Base-by-base conservation (phyloP, 257 asterid species). In the Rehmannia glutinosa region DNA sequence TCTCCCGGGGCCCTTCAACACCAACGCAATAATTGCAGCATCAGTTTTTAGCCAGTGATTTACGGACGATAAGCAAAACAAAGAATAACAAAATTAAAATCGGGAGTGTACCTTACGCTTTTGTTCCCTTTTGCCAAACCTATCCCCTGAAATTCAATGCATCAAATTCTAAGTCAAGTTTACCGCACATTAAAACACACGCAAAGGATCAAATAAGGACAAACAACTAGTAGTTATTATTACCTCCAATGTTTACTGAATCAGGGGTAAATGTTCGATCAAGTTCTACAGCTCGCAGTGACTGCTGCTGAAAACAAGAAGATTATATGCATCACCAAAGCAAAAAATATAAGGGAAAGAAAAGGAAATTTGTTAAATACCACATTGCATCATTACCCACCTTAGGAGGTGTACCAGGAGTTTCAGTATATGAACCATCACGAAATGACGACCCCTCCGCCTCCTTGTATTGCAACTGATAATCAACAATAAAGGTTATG, bases 361-460 rank as follows among this genome's bases (percentile, higher is more conserved):
- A 39, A 28, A 39, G 19, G 15, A n/a, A 17, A 11, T 42, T 43
- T 1, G 2, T 25, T 13, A 50, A 15, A 66, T 33, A 56, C 28
- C 38, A 58, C 51, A 67, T 60, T 51, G 21, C 8, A 10, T 25
- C 12, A 24, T 24, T 38, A 41, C 78, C 42, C 33, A 86, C 97
- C 96, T 92, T 92, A 15, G 97, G 90, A 75, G 97, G 97, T 73
- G 98, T 87, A 68, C 92, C 97, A 19, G 98, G 97, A 61, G 96
- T 87, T 80, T 89, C 98, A 66, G 91, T 71, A 80, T 78, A 85
- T 54, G 89, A 69, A 77, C 85, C 90, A 19, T 92, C 98, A 19
- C 96, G 98, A 63, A 82, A 82, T 61, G 96, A 87, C 12, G 97
- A 75, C 43, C 95, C 96, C 76, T 92, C 98, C 12, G 95, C 83